Conservation (phyloP, 1,139 yeast genomes). For the Debaryomyces coudertii region DNA sequence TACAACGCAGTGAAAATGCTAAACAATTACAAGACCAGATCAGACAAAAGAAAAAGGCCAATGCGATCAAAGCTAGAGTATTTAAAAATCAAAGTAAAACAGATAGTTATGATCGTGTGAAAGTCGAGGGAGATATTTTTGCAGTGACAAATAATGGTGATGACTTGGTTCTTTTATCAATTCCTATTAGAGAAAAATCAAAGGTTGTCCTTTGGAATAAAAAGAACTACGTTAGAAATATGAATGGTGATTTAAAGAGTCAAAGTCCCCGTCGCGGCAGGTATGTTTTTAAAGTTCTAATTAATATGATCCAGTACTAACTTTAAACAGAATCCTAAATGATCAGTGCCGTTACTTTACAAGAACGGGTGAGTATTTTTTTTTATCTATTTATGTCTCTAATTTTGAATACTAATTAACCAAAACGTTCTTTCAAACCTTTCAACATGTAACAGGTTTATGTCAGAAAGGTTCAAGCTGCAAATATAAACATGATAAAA, state of each 20-base stretch:
- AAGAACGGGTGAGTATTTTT: constrained; percentile 42
- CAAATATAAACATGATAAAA: constrained; percentile 54
- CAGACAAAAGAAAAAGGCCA: constrained; percentile 16
- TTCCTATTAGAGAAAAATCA: constrained; percentile 21
- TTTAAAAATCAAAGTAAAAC: constrained; percentile 30
- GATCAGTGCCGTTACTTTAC: constrained; percentile 44
- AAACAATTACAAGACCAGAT: constrained; percentile 22
- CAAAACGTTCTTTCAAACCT: constrained; percentile 23
- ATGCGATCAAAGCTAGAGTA: constrained; percentile 21
- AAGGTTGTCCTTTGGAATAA: constrained; percentile 34
- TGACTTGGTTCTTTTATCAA: constrained; percentile 33
- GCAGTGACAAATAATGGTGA: constrained; percentile 41
- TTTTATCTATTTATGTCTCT: constrained; percentile 1
- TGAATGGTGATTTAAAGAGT: constrained; percentile 34
- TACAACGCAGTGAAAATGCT: constrained; percentile 18
- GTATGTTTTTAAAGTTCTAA: constrained; percentile 11
- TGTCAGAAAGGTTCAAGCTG: constrained; percentile 60
- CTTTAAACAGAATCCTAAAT: constrained; percentile 17
- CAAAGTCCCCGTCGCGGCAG: constrained; percentile 16
- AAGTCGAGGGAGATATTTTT: constrained; percentile 34
- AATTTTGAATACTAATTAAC: constrained; percentile 5
- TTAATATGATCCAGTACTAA: constrained; percentile 18
- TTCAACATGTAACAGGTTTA: constrained; percentile 39
- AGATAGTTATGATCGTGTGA: constrained; percentile 42
- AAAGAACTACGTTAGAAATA: constrained; percentile 25